phyloP scores from a whole-genome alignment of 495 filamentous ascomycete species.

The Podospora anserina region DNA sequence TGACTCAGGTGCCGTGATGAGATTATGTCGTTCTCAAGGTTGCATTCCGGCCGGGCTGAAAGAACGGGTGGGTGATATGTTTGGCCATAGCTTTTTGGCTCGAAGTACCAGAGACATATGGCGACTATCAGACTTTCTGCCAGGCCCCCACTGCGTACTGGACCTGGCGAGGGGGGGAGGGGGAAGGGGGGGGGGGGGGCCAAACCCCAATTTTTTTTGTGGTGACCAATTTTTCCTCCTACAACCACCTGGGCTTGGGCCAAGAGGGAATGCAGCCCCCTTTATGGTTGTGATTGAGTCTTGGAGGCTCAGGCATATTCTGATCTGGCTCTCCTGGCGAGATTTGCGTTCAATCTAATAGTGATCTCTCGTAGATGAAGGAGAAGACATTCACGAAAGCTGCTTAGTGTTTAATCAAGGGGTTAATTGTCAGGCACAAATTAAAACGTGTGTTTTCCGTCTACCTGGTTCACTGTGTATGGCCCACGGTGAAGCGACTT shows the following conservation, averaged over 20 bases:
- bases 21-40: slow-evolving; percentile 7
- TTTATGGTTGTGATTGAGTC: slow-evolving; percentile 16
- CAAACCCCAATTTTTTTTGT: slow-evolving; percentile 13
- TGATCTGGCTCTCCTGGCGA: slow-evolving; percentile 5
- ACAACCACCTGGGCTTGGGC: slow-evolving; percentile 16
- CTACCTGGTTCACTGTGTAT: slow-evolving; percentile 13
- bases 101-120: slow-evolving; percentile 15
- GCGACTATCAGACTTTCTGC: background rate
- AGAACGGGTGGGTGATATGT: background rate
- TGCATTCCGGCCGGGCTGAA: slow-evolving; percentile 21
- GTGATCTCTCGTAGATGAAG: slow-evolving; percentile 26
- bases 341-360: slow-evolving; percentile 19
- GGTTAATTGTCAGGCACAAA: slow-evolving; percentile 20
- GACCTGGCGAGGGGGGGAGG: background rate
- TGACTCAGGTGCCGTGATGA: slow-evolving; percentile 2
- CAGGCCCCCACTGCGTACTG: background rate
- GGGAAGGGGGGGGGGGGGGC: background rate
- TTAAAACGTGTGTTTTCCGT: slow-evolving; percentile 15
- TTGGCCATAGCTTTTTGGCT: background rate
- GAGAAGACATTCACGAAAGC: slow-evolving; percentile 4
- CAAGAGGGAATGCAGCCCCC: slow-evolving; percentile 11
- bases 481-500: background rate
- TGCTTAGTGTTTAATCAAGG: slow-evolving; percentile 21
- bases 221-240: slow-evolving; percentile 23
- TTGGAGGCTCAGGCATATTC: background rate